Conservation (phyloP, 176 grass and related monocot species). For the Dactylis glomerata region DNA sequence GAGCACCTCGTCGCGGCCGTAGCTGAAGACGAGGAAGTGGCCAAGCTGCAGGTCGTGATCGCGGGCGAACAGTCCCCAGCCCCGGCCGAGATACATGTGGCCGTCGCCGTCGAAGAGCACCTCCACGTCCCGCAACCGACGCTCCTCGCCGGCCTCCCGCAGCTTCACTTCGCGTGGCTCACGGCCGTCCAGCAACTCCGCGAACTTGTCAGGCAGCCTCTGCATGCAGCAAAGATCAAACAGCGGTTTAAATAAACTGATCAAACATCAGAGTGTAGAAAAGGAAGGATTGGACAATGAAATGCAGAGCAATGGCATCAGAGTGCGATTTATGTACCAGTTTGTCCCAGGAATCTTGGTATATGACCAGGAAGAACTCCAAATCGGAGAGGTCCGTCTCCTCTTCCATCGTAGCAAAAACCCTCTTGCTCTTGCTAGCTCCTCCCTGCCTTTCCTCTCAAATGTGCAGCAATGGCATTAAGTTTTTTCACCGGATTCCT, state of each 20-base stretch:
- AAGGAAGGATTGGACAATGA: not conserved
- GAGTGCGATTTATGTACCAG: not conserved
- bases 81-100: conserved; percentile 11
- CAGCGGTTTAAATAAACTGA: not conserved
- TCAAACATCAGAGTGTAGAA: not conserved
- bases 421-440: not conserved
- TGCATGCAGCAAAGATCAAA: not conserved
- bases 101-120: conserved; percentile 8
- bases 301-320: not conserved
- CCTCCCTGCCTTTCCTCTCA: not conserved
- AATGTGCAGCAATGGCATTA: no score
- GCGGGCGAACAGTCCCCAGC: conserved; percentile 35
- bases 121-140: conserved; percentile 23
- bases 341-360: conserved; percentile 11
- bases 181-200: not conserved
- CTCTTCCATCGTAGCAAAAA: not conserved
- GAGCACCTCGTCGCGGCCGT: conserved; percentile 3
- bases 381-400: not conserved
- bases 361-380: conserved; percentile 37
- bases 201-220: not conserved
- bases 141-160: not conserved
- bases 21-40: conserved; percentile 27
- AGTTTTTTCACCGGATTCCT: not conserved
- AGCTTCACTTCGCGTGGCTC: not conserved
- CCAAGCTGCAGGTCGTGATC: conserved; percentile 13